Conservation (phyloP, 2,329 filamentous ascomycete species). For the Diaporthe nobilis region DNA sequence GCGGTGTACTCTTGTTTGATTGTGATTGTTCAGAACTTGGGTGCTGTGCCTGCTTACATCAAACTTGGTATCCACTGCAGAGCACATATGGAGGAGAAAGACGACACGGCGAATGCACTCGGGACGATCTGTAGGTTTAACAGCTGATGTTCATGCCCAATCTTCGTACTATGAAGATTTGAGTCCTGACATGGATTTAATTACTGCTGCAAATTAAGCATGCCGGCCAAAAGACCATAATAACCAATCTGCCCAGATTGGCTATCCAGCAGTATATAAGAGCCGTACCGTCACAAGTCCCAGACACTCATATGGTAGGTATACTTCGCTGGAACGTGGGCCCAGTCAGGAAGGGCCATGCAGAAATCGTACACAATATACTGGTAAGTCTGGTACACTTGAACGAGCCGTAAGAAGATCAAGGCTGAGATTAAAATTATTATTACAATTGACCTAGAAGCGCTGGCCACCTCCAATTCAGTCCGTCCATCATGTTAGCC, state of each 20-base stretch:
- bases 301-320: not conserved
- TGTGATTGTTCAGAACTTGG: not conserved
- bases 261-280: too few species aligned
- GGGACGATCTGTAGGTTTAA: too few species aligned
- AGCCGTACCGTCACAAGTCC: too few species aligned
- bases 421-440: too few species aligned
- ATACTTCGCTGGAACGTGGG: not conserved
- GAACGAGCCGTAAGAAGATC: not conserved
- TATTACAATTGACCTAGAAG: too few species aligned
- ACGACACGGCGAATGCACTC: not conserved
- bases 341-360: not conserved
- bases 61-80: not conserved
- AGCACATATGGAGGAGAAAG: not conserved
- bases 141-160: too few species aligned
- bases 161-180: not conserved
- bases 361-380: too few species aligned
- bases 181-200: too few species aligned
- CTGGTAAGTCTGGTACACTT: not conserved
- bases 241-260: too few species aligned
- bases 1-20: not conserved
- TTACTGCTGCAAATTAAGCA: too few species aligned
- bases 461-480: too few species aligned
- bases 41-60: not conserved
- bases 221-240: too few species aligned
- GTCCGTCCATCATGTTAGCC: not conserved